Evolutionary conservation across 2,329 filamentous ascomycete species (phyloP).

Genomic region (Chaetomiaceae sp.): DNA sequence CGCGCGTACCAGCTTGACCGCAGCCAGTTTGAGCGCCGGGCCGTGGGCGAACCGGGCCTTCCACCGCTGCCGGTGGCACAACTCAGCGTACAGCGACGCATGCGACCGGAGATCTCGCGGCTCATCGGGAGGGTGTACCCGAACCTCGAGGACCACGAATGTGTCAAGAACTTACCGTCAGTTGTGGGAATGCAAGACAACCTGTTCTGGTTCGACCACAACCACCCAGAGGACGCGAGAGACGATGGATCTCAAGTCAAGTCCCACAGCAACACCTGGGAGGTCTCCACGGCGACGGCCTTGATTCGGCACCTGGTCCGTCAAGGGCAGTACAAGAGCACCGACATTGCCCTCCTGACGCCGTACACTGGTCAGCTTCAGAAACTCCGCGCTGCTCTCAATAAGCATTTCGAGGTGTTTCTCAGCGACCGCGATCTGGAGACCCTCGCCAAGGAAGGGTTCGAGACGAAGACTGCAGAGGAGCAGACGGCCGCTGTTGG

Average conservation of each 20-base stretch:
- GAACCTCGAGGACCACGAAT: slow-evolving; percentile 46
- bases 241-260: slow-evolving; percentile 35
- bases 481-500: background rate
- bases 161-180: slow-evolving; percentile 37
- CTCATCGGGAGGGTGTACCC: slow-evolving; percentile 58
- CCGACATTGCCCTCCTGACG: slow-evolving; percentile 67
- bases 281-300: slow-evolving; percentile 59
- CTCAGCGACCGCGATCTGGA: slow-evolving; percentile 60
- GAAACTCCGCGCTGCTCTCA: slow-evolving; percentile 44
- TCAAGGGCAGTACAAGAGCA: slow-evolving; percentile 56
- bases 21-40: slow-evolving; percentile 56
- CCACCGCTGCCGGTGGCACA: slow-evolving; percentile 30
- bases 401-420: slow-evolving; percentile 53
- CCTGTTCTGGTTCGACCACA: slow-evolving; percentile 61
- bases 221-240: slow-evolving; percentile 40
- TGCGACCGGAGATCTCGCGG: slow-evolving; percentile 58
- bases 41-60: slow-evolving; percentile 24
- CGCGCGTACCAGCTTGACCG: slow-evolving; percentile 50
- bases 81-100: slow-evolving; percentile 58
- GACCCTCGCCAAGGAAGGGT: slow-evolving; percentile 42
- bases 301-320: slow-evolving; percentile 61
- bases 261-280: slow-evolving; percentile 53
- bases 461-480: slow-evolving; percentile 18
- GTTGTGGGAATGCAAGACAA: slow-evolving; percentile 50
- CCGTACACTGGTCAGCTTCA: slow-evolving; percentile 58